Evolutionary conservation across 2,329 filamentous ascomycete genomes (phyloP), one percentile per base, ranked within the genome.

Genomic region (Exophiala sideris): DNA sequence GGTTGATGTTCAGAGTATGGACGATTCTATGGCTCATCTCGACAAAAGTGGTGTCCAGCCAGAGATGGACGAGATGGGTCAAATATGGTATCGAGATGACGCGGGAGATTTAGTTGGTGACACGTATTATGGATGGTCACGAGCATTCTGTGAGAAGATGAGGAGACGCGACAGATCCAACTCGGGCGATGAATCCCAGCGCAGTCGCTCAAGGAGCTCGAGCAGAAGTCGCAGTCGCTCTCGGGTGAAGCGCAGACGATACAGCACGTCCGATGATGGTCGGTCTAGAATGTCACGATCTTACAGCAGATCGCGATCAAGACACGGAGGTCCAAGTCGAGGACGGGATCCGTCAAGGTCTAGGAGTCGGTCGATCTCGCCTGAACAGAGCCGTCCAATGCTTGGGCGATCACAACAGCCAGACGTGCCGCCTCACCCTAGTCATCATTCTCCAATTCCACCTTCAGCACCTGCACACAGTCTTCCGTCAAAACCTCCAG

Each of bases 91-190:
- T 14, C 68, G 82, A 2, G 84, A 90, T 62, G 82, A 86, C 61
- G 86, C 82, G 0, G 85, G 85, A 0, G 82, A 87, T 2, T 67
- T 85, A 5, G 77, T 79, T 5, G 85, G 85, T 1, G 85, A 89
- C 59, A 89, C 87, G 1, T 95, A 95, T 68, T 95, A 95, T 67
- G 91, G 90, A 57, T 95, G 91, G 91, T 92, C 89, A 4, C 80
- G 82, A 36, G 76, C 76, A 1, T 94, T 95, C 62, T 95, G 89
- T 67, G 78, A 89, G 61, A 88, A 87, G 65, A 94, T 94, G 87
- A 89, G 86, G 70, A 71, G 67, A 57, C 64, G 69, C 45, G 67
- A 62, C 7, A 57, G 61, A 20, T 64, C 59, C n/a, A 57, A 65
- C 24, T 52, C 39, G 8, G 14, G 24, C 2, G 35, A n/a, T n/a